phyloP scores from a whole-genome alignment of 768 basidiomycete genomes.

The Ephemerocybe angulata region DNA sequence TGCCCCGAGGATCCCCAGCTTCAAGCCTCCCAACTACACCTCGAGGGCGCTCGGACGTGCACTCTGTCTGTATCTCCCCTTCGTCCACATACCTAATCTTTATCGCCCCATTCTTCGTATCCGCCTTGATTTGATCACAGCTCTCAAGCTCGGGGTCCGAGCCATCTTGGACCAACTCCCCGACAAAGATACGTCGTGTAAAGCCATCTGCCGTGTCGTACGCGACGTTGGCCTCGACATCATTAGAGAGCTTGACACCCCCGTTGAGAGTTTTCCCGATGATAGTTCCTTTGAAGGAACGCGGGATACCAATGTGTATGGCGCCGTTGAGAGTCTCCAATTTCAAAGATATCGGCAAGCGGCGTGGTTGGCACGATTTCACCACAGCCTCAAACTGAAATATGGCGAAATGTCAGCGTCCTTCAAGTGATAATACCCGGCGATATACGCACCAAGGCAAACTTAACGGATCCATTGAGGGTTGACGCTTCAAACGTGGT shows the following conservation, averaged over 20 bases:
- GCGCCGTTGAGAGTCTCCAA: conserved; percentile 27
- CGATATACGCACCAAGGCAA: not conserved
- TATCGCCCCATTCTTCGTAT: conserved; percentile 34
- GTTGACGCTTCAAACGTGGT: not conserved
- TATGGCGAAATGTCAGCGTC: no score
- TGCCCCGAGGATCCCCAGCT: no score
- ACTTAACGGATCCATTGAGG: not conserved
- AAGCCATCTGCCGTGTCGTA: conserved; percentile 31
- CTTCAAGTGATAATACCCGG: not conserved
- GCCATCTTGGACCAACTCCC: conserved; percentile 31
- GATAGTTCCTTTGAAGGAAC: conserved; percentile 37
- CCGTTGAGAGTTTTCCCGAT: conserved; percentile 31
- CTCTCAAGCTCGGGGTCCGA: conserved; percentile 28
- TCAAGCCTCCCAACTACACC: no score
- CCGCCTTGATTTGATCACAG: conserved; percentile 37
- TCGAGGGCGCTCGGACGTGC: no score
- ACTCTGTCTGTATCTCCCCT: no score
- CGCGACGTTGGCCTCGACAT: conserved; percentile 25
- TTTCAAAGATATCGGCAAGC: conserved; percentile 23
- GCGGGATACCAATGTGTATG: conserved; percentile 34
- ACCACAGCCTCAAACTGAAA: no score
- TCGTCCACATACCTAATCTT: conserved; percentile 37
- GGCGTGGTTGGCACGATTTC: no score
- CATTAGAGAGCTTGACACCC: conserved; percentile 31
- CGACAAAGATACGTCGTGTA: conserved; percentile 37